Base-by-base conservation (phyloP, 768 basidiomycete genomes). In the Cubamyces lactineus region DNA sequence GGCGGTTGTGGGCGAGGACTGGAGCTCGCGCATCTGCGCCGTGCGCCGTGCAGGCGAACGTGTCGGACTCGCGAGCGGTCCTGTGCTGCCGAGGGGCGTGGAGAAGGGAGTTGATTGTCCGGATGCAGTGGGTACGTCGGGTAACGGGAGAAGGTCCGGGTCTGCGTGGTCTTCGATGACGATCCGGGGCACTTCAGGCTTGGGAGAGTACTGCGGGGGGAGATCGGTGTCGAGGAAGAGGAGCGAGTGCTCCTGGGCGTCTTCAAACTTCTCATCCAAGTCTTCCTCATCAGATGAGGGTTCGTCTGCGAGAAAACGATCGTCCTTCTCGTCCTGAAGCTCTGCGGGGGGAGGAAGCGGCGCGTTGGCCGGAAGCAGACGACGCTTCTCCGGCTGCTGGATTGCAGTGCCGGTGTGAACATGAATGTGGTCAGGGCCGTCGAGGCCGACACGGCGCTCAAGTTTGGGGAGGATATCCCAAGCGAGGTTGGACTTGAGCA, bases 141-240 rank as follows among this genome's bases (percentile, higher is more conserved):
- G 65, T 52, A 82, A 74, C 5, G 80, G 78, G 15, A 80, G 74
- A 5, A 80, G 61, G 16, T 80, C 80, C 0, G 81, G 80, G 62
- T 82, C 81, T 7, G 76, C 73, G 61, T 71, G 71, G 9, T 72
- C 66, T 21, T 69, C 61, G 53, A 62, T 42, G 41, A 67, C 46
- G 46, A 68, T 64, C 23, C 30, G 57, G 1, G 64, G 64, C 28
- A 62, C n/a, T 6, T 55, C 46, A 28, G 45, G 59, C 15, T 16
- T 23, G 15, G 65, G 42, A n/a, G 55, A 15, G 28, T 60, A 56
- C 42, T 62, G 48, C 46, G 46, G 59, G 13, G 65, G 56, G 13
- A 57, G 41, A 21, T 57, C 55, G 3, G 62, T 38, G 42, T 58
- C 59, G 49, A 64, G 46, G 47, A 66, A 57, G 43, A 63, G 61